phyloP scores from a whole-genome alignment of 2,329 filamentous ascomycete species.

The Neonectria hederae region DNA sequence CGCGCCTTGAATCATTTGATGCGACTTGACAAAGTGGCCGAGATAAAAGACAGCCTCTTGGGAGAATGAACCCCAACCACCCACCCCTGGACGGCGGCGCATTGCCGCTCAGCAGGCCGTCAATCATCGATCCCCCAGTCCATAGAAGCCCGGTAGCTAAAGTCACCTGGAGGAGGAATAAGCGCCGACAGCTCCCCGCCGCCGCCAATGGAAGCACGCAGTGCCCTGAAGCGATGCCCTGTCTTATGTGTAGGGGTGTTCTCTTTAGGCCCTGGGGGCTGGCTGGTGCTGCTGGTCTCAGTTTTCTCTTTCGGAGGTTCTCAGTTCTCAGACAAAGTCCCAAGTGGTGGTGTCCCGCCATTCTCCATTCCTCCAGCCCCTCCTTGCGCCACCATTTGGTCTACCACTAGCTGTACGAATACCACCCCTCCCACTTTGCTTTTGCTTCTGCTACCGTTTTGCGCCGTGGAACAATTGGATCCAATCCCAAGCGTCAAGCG shows the following conservation, averaged over 20 bases:
- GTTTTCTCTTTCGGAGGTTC: neutral
- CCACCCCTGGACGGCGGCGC: neutral
- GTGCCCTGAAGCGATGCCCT: neutral
- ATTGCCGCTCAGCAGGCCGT: neutral
- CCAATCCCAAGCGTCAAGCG: neutral
- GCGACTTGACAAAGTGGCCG: neutral
- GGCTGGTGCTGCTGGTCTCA: neutral
- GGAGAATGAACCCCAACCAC: neutral
- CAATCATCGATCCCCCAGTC: neutral
- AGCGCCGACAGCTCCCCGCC: neutral
- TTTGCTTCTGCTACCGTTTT: neutral
- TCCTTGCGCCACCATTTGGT: neutral
- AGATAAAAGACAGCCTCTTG: neutral
- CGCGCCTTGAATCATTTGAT: neutral
- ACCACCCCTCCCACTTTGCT: neutral
- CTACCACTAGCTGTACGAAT: neutral
- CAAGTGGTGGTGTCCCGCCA: too few species aligned
- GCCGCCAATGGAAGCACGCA: neutral
- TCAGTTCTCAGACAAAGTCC: neutral
- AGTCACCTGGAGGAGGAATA: neutral
- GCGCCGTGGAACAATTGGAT: neutral
- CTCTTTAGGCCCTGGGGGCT: neutral
- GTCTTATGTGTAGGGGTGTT: neutral
- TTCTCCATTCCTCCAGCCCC: neutral
- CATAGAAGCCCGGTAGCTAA: neutral